phyloP scores from a whole-genome alignment of 208 protist genomes.

The Wallacemonas sp. region DNA sequence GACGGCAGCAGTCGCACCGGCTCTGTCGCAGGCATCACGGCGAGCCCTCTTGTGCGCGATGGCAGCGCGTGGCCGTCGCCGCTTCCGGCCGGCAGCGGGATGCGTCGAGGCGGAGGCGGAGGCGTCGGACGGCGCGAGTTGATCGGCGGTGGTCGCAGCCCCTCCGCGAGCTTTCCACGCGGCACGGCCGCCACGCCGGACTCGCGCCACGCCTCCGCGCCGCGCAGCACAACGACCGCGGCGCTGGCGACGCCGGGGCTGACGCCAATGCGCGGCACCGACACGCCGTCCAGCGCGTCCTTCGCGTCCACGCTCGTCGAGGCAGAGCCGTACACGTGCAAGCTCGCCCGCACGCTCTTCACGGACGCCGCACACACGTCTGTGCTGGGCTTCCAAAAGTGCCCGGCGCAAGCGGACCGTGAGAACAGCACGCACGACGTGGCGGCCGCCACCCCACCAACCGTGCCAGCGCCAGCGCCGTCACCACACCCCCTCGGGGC shows the following conservation, averaged over 20 bases:
- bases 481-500: background rate
- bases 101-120: no score
- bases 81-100: background rate
- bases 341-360: constrained; percentile 78
- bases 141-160: background rate
- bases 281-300: no score
- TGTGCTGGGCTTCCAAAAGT: constrained; percentile 60
- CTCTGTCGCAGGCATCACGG: background rate
- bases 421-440: background rate
- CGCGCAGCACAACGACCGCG: background rate
- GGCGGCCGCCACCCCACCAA: no score
- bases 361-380: constrained; percentile 57
- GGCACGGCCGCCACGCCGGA: constrained; percentile 1
- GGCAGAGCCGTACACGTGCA: constrained; percentile 77
- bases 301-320: constrained; percentile 26
- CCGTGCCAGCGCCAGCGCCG: background rate
- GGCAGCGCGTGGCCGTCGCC: background rate
- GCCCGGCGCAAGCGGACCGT: background rate
- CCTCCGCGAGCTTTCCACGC: constrained; percentile 1
- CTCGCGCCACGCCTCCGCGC: background rate
- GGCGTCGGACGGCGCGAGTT: no score
- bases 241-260: background rate
- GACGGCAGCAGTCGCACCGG: background rate
- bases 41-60: no score
- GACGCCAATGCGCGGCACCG: no score